Percentiles rank a stretch among this genome's conserved stretches.
These are phyloP conservation scores for Wickerhamomyces bovis DNA, from an alignment of 805 yeast species.

Conservation along the genomic window DNA sequence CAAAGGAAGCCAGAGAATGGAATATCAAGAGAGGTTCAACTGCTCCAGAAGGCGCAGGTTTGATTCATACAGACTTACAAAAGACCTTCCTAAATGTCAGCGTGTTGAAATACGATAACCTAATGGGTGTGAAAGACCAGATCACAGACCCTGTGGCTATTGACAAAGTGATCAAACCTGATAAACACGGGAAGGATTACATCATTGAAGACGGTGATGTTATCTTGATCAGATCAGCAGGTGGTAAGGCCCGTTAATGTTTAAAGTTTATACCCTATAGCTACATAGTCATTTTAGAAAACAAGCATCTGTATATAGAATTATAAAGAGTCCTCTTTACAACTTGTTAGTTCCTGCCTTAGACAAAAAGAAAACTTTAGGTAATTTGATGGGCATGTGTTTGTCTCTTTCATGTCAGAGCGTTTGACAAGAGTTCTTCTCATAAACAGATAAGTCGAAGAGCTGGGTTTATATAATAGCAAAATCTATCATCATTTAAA, in stretches of 20 bases:
- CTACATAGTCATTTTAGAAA: not conserved
- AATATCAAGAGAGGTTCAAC: constrained; percentile 66
- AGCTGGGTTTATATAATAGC: constrained; percentile 25
- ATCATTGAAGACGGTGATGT: constrained; percentile 82
- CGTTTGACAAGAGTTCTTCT: constrained; percentile 24
- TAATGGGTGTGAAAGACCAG: constrained; percentile 24
- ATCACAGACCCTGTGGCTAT: constrained; percentile 18
- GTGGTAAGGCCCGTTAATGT: constrained; percentile 41
- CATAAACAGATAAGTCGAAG: constrained; percentile 26
- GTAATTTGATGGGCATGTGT: not conserved
- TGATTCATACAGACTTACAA: constrained; percentile 80
- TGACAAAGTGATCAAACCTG: constrained; percentile 26
- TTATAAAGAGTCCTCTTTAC: not conserved
- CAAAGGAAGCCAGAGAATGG: constrained; percentile 85
- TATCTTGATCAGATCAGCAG: constrained; percentile 64
- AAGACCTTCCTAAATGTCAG: constrained; percentile 77
- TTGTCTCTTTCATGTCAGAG: constrained; percentile 16
- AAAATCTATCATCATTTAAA: constrained; percentile 26
- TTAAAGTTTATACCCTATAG: not conserved
- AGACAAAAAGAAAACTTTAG: not conserved
- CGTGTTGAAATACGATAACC: constrained; percentile 62
- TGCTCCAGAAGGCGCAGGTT: constrained; percentile 89
- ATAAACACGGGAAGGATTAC: constrained; percentile 71
- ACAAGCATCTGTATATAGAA: constrained; percentile 1
- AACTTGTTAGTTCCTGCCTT: not conserved